These are phyloP conservation scores for Paspalum vaginatum DNA, from an alignment of 176 grass and related monocot genomes.

Conservation along the genomic window DNA sequence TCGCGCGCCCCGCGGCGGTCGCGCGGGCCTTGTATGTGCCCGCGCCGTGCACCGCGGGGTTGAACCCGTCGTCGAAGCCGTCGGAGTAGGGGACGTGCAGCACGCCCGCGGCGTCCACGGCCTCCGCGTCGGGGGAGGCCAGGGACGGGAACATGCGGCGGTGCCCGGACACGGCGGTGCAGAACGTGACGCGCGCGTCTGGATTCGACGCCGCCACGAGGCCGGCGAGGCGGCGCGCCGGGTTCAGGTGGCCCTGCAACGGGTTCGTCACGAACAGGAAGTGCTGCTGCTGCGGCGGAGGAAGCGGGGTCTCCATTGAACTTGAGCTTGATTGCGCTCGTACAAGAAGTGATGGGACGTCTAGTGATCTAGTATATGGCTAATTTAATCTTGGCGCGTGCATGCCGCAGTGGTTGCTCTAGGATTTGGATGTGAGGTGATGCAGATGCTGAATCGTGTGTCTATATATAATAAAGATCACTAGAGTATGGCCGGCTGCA, in stretches of 20 bases:
- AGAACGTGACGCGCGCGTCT: slow-evolving; percentile 39
- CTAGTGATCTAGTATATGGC: not conserved
- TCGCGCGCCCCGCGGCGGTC: not conserved
- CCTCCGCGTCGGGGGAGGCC: slow-evolving; percentile 1
- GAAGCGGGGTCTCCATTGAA: slow-evolving; percentile 1
- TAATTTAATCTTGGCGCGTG: too few species aligned
- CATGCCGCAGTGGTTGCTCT: too few species aligned
- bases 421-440: too few species aligned
- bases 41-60: not conserved
- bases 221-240: slow-evolving; percentile 12
- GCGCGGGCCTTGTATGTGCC: slow-evolving; percentile 1
- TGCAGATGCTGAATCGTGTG: too few species aligned
- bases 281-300: not conserved
- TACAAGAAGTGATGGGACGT: too few species aligned
- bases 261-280: slow-evolving; percentile 26
- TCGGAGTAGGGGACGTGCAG: slow-evolving; percentile 49
- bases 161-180: slow-evolving; percentile 44
- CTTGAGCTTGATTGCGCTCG: too few species aligned
- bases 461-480: too few species aligned
- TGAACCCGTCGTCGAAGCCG: slow-evolving; percentile 47
- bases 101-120: slow-evolving; percentile 14
- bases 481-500: too few species aligned
- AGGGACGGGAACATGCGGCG: slow-evolving; percentile 35
- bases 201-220: not conserved
- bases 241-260: slow-evolving; percentile 42